These are phyloP conservation scores for Boletales sp. DNA, from an alignment of 768 basidiomycete species.

Conservation along the genomic window DNA sequence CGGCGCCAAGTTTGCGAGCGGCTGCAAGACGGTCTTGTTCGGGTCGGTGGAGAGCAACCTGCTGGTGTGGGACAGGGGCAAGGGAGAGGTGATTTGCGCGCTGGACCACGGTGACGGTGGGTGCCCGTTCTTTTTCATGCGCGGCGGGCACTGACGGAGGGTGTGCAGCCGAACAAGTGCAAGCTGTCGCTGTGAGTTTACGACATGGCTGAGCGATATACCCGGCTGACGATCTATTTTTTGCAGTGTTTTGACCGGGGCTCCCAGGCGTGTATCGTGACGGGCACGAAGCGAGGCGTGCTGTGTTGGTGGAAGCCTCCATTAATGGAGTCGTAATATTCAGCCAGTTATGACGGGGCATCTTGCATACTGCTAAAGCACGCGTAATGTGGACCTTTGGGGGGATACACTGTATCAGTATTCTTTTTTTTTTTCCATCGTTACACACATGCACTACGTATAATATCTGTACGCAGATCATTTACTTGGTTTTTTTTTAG, in stretches of 20 bases:
- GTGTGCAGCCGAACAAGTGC: slow-evolving; percentile 29
- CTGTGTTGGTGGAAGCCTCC: slow-evolving; percentile 55
- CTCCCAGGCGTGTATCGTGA: slow-evolving; percentile 40
- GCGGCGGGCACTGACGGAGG: slow-evolving; percentile 5
- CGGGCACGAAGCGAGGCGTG: slow-evolving; percentile 52
- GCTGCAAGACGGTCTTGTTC: slow-evolving; percentile 53
- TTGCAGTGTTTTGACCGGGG: slow-evolving; percentile 46
- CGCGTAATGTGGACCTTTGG: slow-evolving; percentile 23
- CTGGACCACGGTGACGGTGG: slow-evolving; percentile 59
- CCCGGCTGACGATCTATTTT: slow-evolving; percentile 24
- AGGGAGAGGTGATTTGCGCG: slow-evolving; percentile 51
- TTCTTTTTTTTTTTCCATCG: not conserved
- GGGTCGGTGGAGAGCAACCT: slow-evolving; percentile 52
- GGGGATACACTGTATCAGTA: slow-evolving; percentile 33
- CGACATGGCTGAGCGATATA: not conserved
- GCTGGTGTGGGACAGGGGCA: slow-evolving; percentile 60
- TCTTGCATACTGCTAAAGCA: slow-evolving; percentile 32
- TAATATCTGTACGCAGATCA: slow-evolving; percentile 25
- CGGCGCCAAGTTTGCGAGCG: slow-evolving; percentile 52
- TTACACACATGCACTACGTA: slow-evolving; percentile 24
- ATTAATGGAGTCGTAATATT: slow-evolving; percentile 26
- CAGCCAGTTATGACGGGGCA: slow-evolving; percentile 16
- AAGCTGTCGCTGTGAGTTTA: slow-evolving; percentile 34
- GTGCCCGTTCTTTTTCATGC: slow-evolving; percentile 9
- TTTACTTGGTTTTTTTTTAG: not conserved